A percentile compares a stretch with the other conserved stretches of the same genome.
Conservation (phyloP, 2,329 filamentous ascomycete species). For the Fusarium sp. region DNA sequence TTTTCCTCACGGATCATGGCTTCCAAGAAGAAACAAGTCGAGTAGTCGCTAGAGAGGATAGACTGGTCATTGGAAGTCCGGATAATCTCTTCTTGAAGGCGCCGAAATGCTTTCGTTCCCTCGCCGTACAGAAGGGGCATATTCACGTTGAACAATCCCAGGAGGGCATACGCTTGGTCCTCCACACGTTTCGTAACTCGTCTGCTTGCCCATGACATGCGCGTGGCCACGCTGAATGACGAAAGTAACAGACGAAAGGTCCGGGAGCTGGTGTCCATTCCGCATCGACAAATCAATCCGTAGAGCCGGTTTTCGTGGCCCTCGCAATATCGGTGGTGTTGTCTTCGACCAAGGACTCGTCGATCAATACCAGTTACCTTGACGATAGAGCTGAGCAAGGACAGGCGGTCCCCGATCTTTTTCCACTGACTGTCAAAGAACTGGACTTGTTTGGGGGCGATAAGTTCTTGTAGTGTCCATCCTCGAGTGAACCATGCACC, state of each 20-base stretch:
- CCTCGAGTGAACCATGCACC: not conserved
- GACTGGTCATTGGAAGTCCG: not conserved
- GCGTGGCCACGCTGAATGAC: not conserved
- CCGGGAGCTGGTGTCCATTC: fast-evolving
- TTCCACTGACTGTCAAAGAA: not conserved
- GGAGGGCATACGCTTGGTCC: not conserved
- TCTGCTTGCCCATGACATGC: not conserved
- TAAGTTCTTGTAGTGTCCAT: not conserved
- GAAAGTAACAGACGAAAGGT: fast-evolving
- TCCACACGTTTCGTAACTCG: not conserved
- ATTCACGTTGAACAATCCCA: not conserved
- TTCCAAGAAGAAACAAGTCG: no score
- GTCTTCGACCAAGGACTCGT: not conserved
- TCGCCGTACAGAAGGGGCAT: not conserved
- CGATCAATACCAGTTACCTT: not conserved
- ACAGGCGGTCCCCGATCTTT: not conserved
- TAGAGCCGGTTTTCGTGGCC: no score
- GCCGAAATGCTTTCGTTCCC: not conserved
- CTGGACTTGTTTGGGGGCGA: not conserved
- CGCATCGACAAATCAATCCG: not conserved
- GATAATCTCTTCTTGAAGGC: not conserved
- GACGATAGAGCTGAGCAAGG: not conserved
- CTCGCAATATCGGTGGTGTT: not conserved
- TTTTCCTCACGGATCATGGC: fast-evolving
- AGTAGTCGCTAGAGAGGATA: not conserved